These are phyloP conservation scores for Botrytis pseudocinerea DNA, from an alignment of 2,329 filamentous ascomycete genomes.

Conservation along the genomic window DNA sequence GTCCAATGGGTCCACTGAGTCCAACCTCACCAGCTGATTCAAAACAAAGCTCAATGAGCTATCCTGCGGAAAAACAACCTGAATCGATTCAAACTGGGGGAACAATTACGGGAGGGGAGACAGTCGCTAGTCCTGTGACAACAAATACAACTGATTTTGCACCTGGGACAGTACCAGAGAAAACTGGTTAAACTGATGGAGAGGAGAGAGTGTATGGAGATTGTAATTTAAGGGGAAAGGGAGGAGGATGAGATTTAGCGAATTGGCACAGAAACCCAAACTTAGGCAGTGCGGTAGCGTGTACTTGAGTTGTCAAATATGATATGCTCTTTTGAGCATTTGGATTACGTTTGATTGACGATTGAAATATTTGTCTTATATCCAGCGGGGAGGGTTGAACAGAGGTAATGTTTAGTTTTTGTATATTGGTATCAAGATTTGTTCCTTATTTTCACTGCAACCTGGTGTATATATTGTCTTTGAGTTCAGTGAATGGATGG, in stretches of 20 bases:
- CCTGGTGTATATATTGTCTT: not conserved
- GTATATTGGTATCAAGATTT: not conserved
- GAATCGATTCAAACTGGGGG: constrained; percentile 35
- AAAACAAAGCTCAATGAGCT: constrained; percentile 20
- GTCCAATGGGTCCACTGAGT: constrained; percentile 33
- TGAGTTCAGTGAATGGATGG: not conserved
- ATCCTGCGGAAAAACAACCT: constrained; percentile 29
- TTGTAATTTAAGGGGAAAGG: not conserved
- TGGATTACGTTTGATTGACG: not conserved
- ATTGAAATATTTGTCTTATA: not conserved
- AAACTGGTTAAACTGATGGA: not conserved
- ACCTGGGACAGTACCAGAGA: not conserved
- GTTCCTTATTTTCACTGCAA: not conserved
- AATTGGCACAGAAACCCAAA: not conserved
- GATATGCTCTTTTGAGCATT: not conserved
- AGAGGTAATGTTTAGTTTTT: constrained; percentile 18
- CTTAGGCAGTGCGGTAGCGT: not conserved
- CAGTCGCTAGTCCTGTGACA: constrained; percentile 33
- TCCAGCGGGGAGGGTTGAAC: not conserved
- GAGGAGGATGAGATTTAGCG: not conserved
- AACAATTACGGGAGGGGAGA: constrained; percentile 31
- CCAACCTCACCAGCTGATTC: constrained; percentile 26
- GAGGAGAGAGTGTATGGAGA: not conserved
- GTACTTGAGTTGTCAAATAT: not conserved
- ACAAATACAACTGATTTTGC: constrained; percentile 9